A percentile compares a stretch with the other conserved stretches of the same genome.
Evolutionary conservation across 768 basidiomycete genomes (phyloP).

Genomic region (Coprinopsis sp.): DNA sequence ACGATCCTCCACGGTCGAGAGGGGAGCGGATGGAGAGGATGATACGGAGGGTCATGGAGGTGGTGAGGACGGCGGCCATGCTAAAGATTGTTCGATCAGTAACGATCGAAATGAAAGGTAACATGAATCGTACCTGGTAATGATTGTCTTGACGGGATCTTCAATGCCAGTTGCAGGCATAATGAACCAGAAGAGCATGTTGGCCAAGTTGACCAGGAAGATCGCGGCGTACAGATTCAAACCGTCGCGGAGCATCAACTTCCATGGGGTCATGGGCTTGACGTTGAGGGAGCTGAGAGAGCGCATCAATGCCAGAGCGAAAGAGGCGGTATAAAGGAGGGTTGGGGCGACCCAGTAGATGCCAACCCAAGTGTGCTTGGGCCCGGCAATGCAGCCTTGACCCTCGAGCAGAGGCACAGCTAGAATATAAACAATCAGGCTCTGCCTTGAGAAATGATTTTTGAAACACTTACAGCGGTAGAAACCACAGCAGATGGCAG

Average conservation of each 20-base stretch:
- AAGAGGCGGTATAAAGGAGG: constrained; percentile 63
- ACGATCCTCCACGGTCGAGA: constrained; percentile 67
- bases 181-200: constrained; percentile 86
- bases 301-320: constrained; percentile 55
- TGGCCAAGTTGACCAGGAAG: constrained; percentile 75
- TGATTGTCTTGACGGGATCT: constrained; percentile 78
- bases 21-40: constrained; percentile 77
- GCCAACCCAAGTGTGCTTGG: constrained; percentile 75
- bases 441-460: background rate
- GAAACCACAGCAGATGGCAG: constrained; percentile 74
- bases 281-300: constrained; percentile 52
- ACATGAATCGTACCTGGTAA: constrained; percentile 46
- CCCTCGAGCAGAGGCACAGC: constrained; percentile 67
- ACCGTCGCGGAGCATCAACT: constrained; percentile 86
- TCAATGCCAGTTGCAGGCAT: constrained; percentile 53
- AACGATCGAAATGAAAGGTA: background rate
- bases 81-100: constrained; percentile 6
- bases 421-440: constrained; percentile 19
- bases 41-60: constrained; percentile 86
- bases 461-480: constrained; percentile 52
- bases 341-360: constrained; percentile 84
- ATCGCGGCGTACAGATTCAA: constrained; percentile 82
- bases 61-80: constrained; percentile 84
- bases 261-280: constrained; percentile 67
- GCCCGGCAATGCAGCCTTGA: constrained; percentile 86